Evolutionary conservation across 208 protist genomes (phyloP).

Genomic region (Angomonas deanei): DNA sequence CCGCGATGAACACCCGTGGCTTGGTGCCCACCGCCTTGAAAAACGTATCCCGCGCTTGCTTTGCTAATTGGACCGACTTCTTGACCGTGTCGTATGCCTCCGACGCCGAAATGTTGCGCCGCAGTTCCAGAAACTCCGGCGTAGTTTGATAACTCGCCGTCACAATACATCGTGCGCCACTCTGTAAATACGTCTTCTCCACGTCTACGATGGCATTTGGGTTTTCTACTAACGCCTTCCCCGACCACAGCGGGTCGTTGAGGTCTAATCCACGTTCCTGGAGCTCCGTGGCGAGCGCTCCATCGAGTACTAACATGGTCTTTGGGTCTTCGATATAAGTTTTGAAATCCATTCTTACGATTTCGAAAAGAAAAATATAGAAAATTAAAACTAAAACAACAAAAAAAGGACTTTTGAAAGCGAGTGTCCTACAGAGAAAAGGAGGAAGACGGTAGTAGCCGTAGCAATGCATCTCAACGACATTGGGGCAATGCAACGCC

Average conservation of each 20-base stretch:
- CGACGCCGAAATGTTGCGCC: constrained; percentile 20
- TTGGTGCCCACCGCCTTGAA: background rate
- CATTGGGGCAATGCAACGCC: no score
- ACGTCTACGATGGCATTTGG: constrained; percentile 27
- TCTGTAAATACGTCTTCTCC: constrained; percentile 27
- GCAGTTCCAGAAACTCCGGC: constrained; percentile 31
- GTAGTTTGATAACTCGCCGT: constrained; percentile 62
- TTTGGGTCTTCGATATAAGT: constrained; percentile 19
- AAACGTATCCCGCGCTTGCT: constrained; percentile 16
- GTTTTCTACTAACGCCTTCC: constrained; percentile 41
- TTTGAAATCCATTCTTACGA: constrained; percentile 15
- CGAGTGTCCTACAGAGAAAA: background rate
- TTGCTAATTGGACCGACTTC: constrained; percentile 31
- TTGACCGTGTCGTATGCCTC: constrained; percentile 25
- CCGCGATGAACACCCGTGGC: constrained; percentile 38
- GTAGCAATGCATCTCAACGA: no score
- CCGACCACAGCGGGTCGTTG: constrained; percentile 57
- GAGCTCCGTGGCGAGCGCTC: constrained; percentile 54
- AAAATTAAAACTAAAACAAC: background rate
- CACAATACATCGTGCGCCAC: constrained; percentile 49
- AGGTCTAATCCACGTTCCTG: constrained; percentile 38
- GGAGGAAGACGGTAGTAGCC: background rate
- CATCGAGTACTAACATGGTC: constrained; percentile 43
- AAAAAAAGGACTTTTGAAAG: background rate
- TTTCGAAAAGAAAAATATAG: constrained; percentile 2